Percentiles rank a stretch among this genome's conserved stretches.
Evolutionary conservation across 1,139 yeast genomes (phyloP).

Genomic region (Hyphopichia wangnamkhiaoensis): DNA sequence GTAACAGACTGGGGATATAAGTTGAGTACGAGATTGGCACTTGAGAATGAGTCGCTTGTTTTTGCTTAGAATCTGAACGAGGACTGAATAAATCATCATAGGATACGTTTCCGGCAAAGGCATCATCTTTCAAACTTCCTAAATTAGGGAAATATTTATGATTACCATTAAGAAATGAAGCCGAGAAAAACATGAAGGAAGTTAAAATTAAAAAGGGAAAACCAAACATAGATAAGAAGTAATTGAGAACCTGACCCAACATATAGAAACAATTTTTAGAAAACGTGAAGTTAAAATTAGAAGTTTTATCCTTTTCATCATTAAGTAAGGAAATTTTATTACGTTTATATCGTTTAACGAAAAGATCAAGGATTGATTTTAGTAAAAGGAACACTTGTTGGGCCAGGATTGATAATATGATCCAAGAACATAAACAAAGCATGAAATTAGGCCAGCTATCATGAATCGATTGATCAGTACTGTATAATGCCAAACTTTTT

Average conservation of each 20-base stretch:
- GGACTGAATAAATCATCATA: constrained; percentile 28
- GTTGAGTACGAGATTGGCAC: background rate
- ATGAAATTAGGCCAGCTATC: constrained; percentile 49
- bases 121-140: constrained; percentile 18
- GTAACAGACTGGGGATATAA: too few species aligned
- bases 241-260: constrained; percentile 34
- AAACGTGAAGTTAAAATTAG: constrained; percentile 12
- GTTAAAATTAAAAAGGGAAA: constrained; percentile 50
- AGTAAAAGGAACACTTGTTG: constrained; percentile 24
- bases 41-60: background rate
- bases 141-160: constrained; percentile 17
- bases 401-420: constrained; percentile 20
- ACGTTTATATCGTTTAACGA: constrained; percentile 12
- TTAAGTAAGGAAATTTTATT: constrained; percentile 7
- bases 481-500: constrained; percentile 29
- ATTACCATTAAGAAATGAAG: constrained; percentile 16
- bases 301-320: constrained; percentile 7
- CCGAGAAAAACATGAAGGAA: constrained; percentile 34
- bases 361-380: constrained; percentile 15
- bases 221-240: constrained; percentile 38
- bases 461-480: constrained; percentile 23
- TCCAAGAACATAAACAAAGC: constrained; percentile 32
- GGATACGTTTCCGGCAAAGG: constrained; percentile 28
- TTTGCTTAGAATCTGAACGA: too few species aligned
- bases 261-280: constrained; percentile 26